Evolutionary conservation across 139 green algal genomes (phyloP), one percentile per base, ranked within the genome.

Genomic region (Chlamydomonas incerta): DNA sequence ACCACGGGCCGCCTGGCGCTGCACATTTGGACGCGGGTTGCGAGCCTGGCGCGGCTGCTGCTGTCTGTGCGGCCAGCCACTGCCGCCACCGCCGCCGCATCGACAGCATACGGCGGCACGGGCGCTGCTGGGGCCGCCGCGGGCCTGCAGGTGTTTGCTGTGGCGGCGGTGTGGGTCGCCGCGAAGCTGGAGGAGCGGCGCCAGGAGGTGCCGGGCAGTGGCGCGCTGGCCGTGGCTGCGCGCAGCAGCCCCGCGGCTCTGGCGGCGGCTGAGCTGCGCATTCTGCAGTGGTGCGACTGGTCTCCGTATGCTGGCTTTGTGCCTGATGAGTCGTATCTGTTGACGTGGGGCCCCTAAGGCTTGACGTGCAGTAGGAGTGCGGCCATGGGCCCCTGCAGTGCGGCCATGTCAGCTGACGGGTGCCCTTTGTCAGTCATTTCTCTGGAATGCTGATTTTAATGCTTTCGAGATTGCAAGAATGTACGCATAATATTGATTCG

Each of bases 131-230:
- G 6, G 41, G 41, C 41, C 41, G 41, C 55, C 2, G 55, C 55
- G 6, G 4, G 33, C 28, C 33, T 62, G 28, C 76, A 37, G 2
- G 31, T 73, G 29, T 83, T 63, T 46, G 28, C 76, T 1, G 41
- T 83, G 35, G 76, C 76, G 14, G 26, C 37, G 0, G 10, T 83
- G 62, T 83, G 76, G 76, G 34, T 72, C 0, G 62, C 62, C 1
- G 37, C 62, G 10, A 83, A 83, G 76, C 46, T 83, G 34, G 76
- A 83, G 76, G 76, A 83, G 76, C 66, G 28, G 55, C 76, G 76
- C 3, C 37, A 37, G 3, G 62, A 72, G 41, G 37, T 73, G 29
- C 76, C 76, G 15, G 15, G 26, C 8, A 28, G 62, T 13, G 17
- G 46, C 5, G 46, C 29, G 6, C 18, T 83, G 37, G 76, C 76